Base-by-base conservation (phyloP, 176 grass and related monocot species). In the Calamus simplicifolius region DNA sequence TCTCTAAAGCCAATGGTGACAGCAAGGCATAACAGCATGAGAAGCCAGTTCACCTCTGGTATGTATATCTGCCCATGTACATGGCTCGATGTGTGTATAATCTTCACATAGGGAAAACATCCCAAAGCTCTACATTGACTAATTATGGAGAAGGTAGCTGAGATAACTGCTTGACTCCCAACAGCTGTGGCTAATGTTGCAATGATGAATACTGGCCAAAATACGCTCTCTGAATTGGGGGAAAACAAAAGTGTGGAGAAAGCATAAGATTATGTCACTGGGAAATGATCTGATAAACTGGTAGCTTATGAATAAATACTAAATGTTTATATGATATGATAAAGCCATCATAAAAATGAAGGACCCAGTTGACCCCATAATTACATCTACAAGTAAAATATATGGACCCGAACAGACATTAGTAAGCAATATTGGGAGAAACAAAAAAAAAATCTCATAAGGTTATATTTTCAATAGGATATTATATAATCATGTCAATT, bases 41-140 rank as follows among this genome's bases (percentile, higher is more conserved):
- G 77, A 3, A 38, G 49, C 90, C 90, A 95, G 57, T 95, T 95
- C 69, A 89, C 82, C 73, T 95, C 90, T 23, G 90, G 82, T 66
- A 95, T 89, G 85, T 95, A 95, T 55, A 89, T 83, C 63, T 95
- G 90, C 16, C 90, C 85, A 2, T 89, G 79, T 61, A 95, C 75
- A 53, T 81, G 81, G 64, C 71, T 89, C 8, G 85, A 95, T 0
- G 90, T 89, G 73, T 95, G 90, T 56, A 95, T 63, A 3, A 89
- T 84, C 70, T 83, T 95, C 43, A 95, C 79, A 43, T 76, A 76
- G 3, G 90, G 90, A 63, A 95, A 95, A 48, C 90, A 95, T 49
- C 90, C 79, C 30, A 95, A 62, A 29, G 90, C 85, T 69, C 90
- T 78, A 49, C 79, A 95, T 70, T 95, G 90, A 64, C 90, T 89